Conservation (phyloP, 1,284 basidiomycete genomes). For the Apiotrichum laibachii region DNA sequence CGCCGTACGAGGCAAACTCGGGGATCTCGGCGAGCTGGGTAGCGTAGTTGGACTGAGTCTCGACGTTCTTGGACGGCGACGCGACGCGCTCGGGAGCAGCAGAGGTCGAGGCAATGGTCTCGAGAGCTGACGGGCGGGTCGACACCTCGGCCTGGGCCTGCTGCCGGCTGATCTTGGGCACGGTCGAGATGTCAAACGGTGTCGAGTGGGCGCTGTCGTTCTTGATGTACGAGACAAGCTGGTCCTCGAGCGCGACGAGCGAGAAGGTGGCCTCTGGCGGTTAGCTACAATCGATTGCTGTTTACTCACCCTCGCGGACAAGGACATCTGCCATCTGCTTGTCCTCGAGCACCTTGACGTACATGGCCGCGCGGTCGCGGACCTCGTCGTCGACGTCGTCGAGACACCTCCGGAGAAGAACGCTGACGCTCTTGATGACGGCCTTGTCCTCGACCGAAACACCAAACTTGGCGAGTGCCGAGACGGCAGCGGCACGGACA, state of each 20-base stretch:
- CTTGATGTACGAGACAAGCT: constrained; percentile 84
- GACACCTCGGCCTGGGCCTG: constrained; percentile 78
- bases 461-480: constrained; percentile 94
- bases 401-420: constrained; percentile 84
- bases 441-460: constrained; percentile 75
- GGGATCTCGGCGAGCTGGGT: constrained; percentile 82
- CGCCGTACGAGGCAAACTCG: constrained; percentile 80
- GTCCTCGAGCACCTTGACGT: constrained; percentile 79
- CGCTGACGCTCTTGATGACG: constrained; percentile 80
- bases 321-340: constrained; percentile 77
- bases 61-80: constrained; percentile 64
- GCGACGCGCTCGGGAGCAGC: constrained; percentile 61
- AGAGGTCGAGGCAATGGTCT: constrained; percentile 61
- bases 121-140: constrained; percentile 74
- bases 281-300: not conserved
- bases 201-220: constrained; percentile 65
- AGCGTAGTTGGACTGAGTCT: constrained; percentile 80
- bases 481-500: constrained; percentile 92
- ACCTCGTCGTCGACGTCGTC: constrained; percentile 99
- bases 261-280: constrained; percentile 78
- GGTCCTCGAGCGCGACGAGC: constrained; percentile 76
- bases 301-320: constrained; percentile 65
- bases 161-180: constrained; percentile 86
- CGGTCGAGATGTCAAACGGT: constrained; percentile 73
- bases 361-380: constrained; percentile 93